Evolutionary conservation across 164 flowering plant species (phyloP), one percentile per base, ranked within the genome.

Genomic region (Litsea cubeba): DNA sequence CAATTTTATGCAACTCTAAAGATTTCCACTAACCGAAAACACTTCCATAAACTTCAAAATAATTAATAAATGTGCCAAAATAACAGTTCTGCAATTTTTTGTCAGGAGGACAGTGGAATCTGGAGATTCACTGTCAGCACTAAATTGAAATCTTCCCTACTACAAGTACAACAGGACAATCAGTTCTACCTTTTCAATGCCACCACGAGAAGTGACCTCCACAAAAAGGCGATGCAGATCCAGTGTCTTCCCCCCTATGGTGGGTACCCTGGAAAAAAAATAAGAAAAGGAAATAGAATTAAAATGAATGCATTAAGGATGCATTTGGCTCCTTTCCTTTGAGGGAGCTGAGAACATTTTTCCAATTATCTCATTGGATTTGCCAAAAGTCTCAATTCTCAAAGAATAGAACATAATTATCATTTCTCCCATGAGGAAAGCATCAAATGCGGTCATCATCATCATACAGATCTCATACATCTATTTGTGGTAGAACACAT

Each of bases 121-220:
- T 5, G n/a, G 58, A 54, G 58, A 54, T 12, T 54, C 58, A 25
- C 51, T 35, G 40, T 35, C 75, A 28, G 30, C 30, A 24, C 68
- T 49, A 50, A 50, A 62, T 5, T 62, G 63, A 28, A 18, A 22
- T 35, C 25, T 25, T 18, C 17, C 17, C 54, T 20, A 5, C 26
- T 17, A 49, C 15, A 35, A 50, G n/a, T 50, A 18, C 69, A 24
- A 69, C 46, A 65, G 3, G 20, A 54, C 58, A 54, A 14, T 14
- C 14, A 17, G 50, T 26, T 72, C 77, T 76, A 93, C 98, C 93
- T 87, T 85, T 76, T 89, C 94, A 82, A 93, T 82, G 66, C 97
- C 97, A 75, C 95, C 97, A 57, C 92, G 94, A 62, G 91, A 83
- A 60, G 97, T 93, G 35, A 91, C 92, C 82, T 89, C 95, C 76